Evolutionary conservation across 2,329 filamentous ascomycete species (phyloP).

Genomic region (Pseudocercospora eumusae): DNA sequence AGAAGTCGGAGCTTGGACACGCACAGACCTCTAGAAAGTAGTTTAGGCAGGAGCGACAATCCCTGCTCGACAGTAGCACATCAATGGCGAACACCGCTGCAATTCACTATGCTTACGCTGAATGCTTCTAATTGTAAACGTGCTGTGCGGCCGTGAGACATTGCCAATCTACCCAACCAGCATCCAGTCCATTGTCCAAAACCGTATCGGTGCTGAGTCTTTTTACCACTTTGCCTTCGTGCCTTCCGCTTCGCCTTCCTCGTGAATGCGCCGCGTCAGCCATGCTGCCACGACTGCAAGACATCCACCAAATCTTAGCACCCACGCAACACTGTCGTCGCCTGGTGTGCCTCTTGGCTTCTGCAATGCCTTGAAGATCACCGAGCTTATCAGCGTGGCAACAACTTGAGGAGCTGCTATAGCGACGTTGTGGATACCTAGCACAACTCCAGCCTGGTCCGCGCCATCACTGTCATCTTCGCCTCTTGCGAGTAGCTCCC

Average conservation of each 20-base stretch:
- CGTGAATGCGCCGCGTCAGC: slow-evolving; percentile 23
- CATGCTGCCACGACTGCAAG: slow-evolving; percentile 72
- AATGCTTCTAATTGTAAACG: background rate
- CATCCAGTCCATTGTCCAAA: background rate
- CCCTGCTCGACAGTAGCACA: background rate
- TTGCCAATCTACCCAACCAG: background rate
- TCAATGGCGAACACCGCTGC: background rate
- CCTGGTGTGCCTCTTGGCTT: slow-evolving; percentile 82
- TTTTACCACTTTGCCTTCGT: slow-evolving; percentile 16
- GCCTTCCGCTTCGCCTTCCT: slow-evolving; percentile 25
- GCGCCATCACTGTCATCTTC: slow-evolving; percentile 59
- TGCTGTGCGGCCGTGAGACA: background rate
- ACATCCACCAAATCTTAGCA: slow-evolving; percentile 78
- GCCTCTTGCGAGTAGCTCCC: slow-evolving; percentile 44
- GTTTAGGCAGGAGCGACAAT: background rate
- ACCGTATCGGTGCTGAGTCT: background rate
- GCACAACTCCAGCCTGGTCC: slow-evolving; percentile 83
- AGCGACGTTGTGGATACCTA: slow-evolving; percentile 94
- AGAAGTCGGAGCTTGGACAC: background rate
- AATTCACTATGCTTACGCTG: background rate
- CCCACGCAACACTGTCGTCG: slow-evolving; percentile 83
- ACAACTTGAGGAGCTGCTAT: slow-evolving; percentile 90
- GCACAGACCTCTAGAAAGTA: background rate
- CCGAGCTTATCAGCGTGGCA: slow-evolving; percentile 78
- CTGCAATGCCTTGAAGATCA: slow-evolving; percentile 82